A percentile compares a stretch with the other conserved stretches of the same genome.
phyloP scores from a whole-genome alignment of 352 stramenopile genomes.

The Plasmopara muralis region DNA sequence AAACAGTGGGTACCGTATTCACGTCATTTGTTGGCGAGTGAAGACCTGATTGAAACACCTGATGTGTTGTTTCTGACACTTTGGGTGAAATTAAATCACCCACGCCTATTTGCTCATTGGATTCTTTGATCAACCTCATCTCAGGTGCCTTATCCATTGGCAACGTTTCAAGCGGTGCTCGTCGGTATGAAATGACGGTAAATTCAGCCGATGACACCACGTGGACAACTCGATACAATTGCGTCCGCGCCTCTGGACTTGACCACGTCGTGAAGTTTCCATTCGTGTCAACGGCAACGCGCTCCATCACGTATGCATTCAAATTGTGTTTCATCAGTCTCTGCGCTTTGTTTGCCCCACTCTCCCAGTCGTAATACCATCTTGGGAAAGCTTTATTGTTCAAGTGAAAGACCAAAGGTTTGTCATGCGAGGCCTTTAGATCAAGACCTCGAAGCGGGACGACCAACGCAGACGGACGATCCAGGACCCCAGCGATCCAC shows the following conservation, averaged over 20 bases:
- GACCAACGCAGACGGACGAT: conserved; percentile 33
- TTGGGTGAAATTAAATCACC: conserved; percentile 5
- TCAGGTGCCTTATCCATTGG: conserved; percentile 10
- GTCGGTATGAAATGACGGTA: conserved; percentile 66
- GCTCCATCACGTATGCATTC: conserved; percentile 49
- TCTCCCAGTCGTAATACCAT: conserved; percentile 79
- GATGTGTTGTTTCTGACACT: not conserved
- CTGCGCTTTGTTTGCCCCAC: conserved; percentile 59
- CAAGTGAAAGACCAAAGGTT: conserved; percentile 42
- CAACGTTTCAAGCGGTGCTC: conserved; percentile 29
- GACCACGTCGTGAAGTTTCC: conserved; percentile 24
- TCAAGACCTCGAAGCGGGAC: conserved; percentile 7
- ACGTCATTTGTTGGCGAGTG: conserved; percentile 1
- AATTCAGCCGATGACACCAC: conserved; percentile 54
- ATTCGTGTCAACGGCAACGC: conserved; percentile 28
- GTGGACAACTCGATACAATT: conserved; percentile 42
- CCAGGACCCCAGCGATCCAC: conserved; percentile 49
- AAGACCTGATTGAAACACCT: not conserved
- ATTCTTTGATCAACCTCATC: conserved; percentile 5
- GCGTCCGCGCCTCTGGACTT: conserved; percentile 11
- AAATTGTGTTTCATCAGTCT: conserved; percentile 65
- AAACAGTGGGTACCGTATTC: conserved; percentile 9
- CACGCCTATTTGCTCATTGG: conserved; percentile 4
- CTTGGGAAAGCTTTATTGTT: conserved; percentile 38
- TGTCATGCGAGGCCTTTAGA: conserved; percentile 11